Percentiles rank a stretch among this genome's conserved stretches.
Evolutionary conservation across 805 yeast species (phyloP).

Genomic region (Candida patagonica): DNA sequence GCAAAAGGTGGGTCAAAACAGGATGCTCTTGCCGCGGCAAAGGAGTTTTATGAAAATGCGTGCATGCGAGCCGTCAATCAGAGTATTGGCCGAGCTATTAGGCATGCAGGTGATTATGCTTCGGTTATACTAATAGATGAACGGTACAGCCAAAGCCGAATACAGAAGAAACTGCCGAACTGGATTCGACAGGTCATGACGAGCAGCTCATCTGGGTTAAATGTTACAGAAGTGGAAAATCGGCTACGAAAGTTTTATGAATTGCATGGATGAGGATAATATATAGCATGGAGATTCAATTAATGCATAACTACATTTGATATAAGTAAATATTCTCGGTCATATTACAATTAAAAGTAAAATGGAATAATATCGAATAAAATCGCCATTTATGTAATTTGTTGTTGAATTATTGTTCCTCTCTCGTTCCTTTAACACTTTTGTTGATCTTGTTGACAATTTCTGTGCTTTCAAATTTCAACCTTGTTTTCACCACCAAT

Average conservation of each 20-base stretch:
- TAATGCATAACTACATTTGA: no score
- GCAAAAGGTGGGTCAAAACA: constrained; percentile 37
- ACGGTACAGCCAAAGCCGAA: constrained; percentile 36
- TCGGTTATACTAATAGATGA: constrained; percentile 61
- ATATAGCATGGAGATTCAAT: no score
- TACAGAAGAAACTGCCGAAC: constrained; percentile 48
- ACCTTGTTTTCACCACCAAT: no score
- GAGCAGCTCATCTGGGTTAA: neutral
- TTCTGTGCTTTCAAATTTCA: no score
- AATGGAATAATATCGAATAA: no score
- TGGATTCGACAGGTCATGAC: constrained; percentile 42
- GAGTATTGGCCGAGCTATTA: constrained; percentile 83
- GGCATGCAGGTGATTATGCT: constrained; percentile 77
- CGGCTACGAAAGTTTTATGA: neutral
- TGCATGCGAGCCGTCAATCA: constrained; percentile 91
- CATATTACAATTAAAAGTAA: no score
- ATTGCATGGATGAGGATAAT: constrained; percentile 3
- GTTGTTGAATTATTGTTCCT: no score
- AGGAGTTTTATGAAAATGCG: constrained; percentile 63
- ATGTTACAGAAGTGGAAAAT: neutral
- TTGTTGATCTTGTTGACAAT: no score
- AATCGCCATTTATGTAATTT: no score
- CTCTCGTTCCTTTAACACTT: no score
- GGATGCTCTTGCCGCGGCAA: constrained; percentile 34
- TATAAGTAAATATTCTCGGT: no score